Evolutionary conservation across 1,139 yeast genomes (phyloP), one percentile per base, ranked within the genome.

Genomic region (Eremothecium coryli): DNA sequence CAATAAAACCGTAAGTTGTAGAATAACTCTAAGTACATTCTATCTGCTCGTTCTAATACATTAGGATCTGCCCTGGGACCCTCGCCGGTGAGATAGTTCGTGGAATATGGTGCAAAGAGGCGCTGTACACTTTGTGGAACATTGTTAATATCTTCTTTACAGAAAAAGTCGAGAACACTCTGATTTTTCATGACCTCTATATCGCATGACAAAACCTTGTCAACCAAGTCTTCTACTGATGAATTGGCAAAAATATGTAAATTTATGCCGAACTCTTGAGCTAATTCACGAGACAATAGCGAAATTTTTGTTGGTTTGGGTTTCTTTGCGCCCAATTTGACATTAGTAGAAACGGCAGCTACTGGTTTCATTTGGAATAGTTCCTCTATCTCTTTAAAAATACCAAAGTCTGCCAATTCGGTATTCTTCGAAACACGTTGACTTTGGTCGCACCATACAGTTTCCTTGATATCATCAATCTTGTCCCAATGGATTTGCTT

Each of bases 401-500:
- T 72, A 13, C 97, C 97, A 41, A 71, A 67, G 15, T 31, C 29
- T 39, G 75, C 71, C 35, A 73, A 65, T 32, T 86, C 65, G 22
- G 13, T 27, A 22, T 22, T 27, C 22, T 27, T 27, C 15, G 30
- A 27, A 18, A 27, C 22, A 3, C 30, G 30, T 6, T 17, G 22
- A 11, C 10, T 3, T 14, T 27, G 11, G 22, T 70, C 73, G n/a
- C 67, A 68, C 98, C 98, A 90, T 36, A 90, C 73, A 0, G 97
- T 88, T 28, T 76, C 70, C 29, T 76, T 73, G 30, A 84, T 76
- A 31, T 68, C 66, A 21, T 76, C 79, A 29, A 90, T 66, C 52
- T 75, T 82, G 45, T 88, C 95, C 97, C 97, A 90, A 54, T 90
- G 98, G 68, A 90, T 78, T 52, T 88, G 97, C 56, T 88, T 90